Conservation (phyloP, 2,329 filamentous ascomycete genomes). For the Fusarium agapanthi region DNA sequence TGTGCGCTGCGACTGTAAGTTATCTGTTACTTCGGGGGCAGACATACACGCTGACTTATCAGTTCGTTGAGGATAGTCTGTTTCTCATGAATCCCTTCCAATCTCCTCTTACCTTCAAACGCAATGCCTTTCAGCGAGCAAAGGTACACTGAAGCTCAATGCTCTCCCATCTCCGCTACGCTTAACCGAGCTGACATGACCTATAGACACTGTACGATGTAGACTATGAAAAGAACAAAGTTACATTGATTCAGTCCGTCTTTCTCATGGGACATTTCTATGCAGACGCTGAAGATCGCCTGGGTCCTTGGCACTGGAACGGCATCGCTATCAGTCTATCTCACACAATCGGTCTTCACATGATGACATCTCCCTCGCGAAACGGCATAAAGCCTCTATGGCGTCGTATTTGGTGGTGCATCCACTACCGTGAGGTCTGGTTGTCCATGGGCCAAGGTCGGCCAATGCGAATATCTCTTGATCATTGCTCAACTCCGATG, state of each 20-base stretch:
- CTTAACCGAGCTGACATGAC: neutral
- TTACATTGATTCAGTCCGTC: neutral
- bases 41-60: neutral
- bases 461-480: slow-evolving; percentile 15
- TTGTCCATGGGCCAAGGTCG: slow-evolving; percentile 21
- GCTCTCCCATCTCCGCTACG: fast-evolving
- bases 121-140: neutral
- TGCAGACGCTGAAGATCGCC: neutral
- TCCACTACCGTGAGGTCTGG: slow-evolving; percentile 26
- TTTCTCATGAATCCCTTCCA: neutral
- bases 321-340: neutral
- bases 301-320: neutral
- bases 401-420: slow-evolving; percentile 28
- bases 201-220: neutral
- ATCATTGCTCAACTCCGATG: slow-evolving; percentile 2
- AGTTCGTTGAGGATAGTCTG: neutral
- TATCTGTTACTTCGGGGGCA: fast-evolving
- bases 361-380: neutral
- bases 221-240: neutral
- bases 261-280: neutral
- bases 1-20: neutral
- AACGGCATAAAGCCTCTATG: neutral
- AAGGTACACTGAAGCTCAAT: neutral
- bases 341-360: neutral
- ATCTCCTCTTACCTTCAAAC: neutral